These are phyloP conservation scores for Lipomyces starkeyi DNA, from an alignment of 805 yeast species.

Conservation along the genomic window DNA sequence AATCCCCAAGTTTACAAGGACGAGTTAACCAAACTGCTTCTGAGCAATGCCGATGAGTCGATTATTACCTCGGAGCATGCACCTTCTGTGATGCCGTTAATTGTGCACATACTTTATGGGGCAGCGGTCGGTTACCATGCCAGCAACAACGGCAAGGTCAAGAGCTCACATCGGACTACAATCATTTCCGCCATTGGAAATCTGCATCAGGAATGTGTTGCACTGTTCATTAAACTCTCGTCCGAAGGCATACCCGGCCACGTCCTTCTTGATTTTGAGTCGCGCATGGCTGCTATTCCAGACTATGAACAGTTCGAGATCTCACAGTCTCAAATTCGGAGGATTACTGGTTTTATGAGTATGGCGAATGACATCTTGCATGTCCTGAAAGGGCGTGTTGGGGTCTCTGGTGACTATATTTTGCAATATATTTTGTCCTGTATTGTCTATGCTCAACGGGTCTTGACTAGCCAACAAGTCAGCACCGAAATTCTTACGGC, in stretches of 20 bases:
- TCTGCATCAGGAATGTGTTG: constrained; percentile 57
- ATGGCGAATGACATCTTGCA: constrained; percentile 39
- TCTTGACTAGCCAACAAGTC: constrained; percentile 1
- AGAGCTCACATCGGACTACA: constrained; percentile 73
- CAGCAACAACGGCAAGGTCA: constrained; percentile 64
- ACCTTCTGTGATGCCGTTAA: constrained; percentile 66
- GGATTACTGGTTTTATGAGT: constrained; percentile 38
- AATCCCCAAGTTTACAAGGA: constrained; percentile 88
- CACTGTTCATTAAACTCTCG: constrained; percentile 60
- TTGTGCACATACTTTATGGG: constrained; percentile 82
- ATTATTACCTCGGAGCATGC: constrained; percentile 66
- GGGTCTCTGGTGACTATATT: constrained; percentile 18
- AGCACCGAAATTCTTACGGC: constrained; percentile 46
- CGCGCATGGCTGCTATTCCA: constrained; percentile 1
- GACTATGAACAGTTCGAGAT: constrained; percentile 18
- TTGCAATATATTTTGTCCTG: constrained; percentile 28
- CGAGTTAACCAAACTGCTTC: constrained; percentile 71
- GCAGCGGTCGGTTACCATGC: constrained; percentile 54
- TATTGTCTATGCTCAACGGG: constrained; percentile 25
- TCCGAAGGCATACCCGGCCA: constrained; percentile 26
- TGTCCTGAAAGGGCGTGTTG: constrained; percentile 20
- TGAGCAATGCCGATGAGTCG: constrained; percentile 56
- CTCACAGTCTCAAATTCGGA: constrained; percentile 16
- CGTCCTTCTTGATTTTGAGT: constrained; percentile 19
- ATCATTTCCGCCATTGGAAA: constrained; percentile 68